Base-by-base conservation (phyloP, 2,329 filamentous ascomycete species). In the Aureobasidium sp. region DNA sequence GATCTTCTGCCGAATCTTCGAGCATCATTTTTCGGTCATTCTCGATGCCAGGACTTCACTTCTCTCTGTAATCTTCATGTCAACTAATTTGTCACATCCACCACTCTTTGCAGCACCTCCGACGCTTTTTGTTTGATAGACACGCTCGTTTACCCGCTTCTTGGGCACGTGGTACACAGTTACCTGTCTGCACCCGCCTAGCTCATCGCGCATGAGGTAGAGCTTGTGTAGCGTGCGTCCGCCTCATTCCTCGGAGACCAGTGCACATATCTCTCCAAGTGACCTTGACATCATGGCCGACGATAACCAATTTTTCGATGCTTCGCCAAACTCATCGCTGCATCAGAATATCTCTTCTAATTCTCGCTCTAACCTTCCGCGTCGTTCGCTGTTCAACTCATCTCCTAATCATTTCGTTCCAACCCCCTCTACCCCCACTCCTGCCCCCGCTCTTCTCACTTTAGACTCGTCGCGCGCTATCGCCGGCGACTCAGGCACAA, bases 271-370 rank as follows among this genome's bases (percentile, higher is more conserved):
- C 53, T 44, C 32, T 37, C 29, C 42, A 47, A 48, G 29, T 58
- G 29, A 37, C 42, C 42, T 58, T 58, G 58, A 61, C 51, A 55
- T 41, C 51, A 62, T 62, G 61, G 61, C 61, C 50, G 61, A 62
- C 51, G 50, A 62, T 42, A 48, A 62, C 51, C 23, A 27, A 15
- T 57, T 55, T 50, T 34, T 36, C 36, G 42, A 50, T 39, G 39
- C 57, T 26, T 51, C 46, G 34, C 42, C 57, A 20, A 26, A 4
- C 13, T 39, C 42, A 26, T 13, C 36, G 41, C 20, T 44, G 27
- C 42, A 47, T 39, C 41, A 59, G 27, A 59, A 27, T 27, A 29
- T 20, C 46, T n/a, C 41, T 29, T 29, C 32, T 20, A 48, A 26
- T 39, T 36, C 44, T 41, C 44, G 57, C 26, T 60, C 57, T 15